Base-by-base conservation (phyloP, 2,329 filamentous ascomycete species). In the Calcarisporium arbuscula region DNA sequence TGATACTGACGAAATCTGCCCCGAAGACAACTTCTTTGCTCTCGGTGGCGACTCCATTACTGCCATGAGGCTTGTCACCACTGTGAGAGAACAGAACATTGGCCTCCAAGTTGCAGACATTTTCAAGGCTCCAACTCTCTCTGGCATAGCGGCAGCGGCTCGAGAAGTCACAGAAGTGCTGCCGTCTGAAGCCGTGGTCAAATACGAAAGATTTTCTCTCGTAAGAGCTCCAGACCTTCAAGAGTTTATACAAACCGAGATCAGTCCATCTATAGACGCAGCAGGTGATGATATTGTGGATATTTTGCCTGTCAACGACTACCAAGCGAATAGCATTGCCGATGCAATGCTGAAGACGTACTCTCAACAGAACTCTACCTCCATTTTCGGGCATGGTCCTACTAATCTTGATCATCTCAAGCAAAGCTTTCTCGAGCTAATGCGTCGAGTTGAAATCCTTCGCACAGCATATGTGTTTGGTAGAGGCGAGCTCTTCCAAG, bases 21-120 rank as follows among this genome's bases (percentile, higher is more conserved):
- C 32, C 32, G 23, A 36, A 30, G 41, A 47, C 32, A 47, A 45
- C 30, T 45, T 47, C 19, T 44, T 47, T 35, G 35, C 36, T 14
- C 28, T 42, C 16, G 44, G 44, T 7, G 43, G 30, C 29, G 40
- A 42, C 29, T 42, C 40, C 17, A 38, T 42, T 22, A 31, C 25
- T 27, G 36, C 37, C 16, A 40, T 42, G 36, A 39, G 35, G 28
- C n/a, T 42, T 19, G 32, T 39, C 17, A 38, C 37, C 29, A 16
- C 22, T 8, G 34, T 37, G 26, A 39, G 28, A 32, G 16, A 23
- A n/a, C 32, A 38, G 16, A 30, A 19, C 22, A 26, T 42, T 32
- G 25, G 34, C 25, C 25, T 42, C 19, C 22, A 20, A 19, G 40
- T 42, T 17, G 16, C 35, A 11, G 36, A 42, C 20, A 33, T 42